phyloP scores from a whole-genome alignment of 441 rosid species.

The Melastoma candidum region DNA sequence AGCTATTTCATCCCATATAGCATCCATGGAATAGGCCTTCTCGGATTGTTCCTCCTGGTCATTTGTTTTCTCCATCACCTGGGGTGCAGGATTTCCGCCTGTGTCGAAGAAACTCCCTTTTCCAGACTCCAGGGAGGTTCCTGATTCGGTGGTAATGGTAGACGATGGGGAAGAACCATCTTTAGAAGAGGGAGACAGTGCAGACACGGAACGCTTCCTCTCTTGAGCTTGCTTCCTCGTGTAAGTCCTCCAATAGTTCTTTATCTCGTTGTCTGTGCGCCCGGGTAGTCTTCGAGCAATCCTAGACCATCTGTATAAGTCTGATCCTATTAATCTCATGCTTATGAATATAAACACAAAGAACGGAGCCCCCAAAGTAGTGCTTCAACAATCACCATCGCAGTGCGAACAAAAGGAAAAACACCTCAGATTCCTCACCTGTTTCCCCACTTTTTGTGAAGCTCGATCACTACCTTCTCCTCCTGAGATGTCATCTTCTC shows the following conservation, averaged over 20 bases:
- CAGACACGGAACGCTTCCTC: conserved; percentile 12
- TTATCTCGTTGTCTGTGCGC: conserved; percentile 88
- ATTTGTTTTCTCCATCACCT: too few relatives aligned
- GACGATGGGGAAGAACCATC: conserved; percentile 7
- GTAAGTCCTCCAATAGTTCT: conserved; percentile 93
- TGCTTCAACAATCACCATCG: too few relatives aligned
- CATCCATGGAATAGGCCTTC: conserved; percentile 65
- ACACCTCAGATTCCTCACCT: conserved; percentile 32
- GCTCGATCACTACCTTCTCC: conserved; percentile 79
- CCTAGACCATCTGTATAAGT: conserved; percentile 71
- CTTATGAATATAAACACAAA: too few relatives aligned
- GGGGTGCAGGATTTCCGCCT: too few relatives aligned
- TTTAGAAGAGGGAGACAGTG: conserved; percentile 8
- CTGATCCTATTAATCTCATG: not conserved
- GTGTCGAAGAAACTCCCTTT: conserved; percentile 8
- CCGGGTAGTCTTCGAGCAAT: conserved; percentile 88
- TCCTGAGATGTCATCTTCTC: conserved; percentile 92
- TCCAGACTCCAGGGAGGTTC: conserved; percentile 2
- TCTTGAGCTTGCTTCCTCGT: conserved; percentile 84
- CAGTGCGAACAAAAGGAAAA: too few relatives aligned
- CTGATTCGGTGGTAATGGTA: conserved; percentile 2
- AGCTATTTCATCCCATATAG: conserved; percentile 80
- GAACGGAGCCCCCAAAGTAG: too few relatives aligned
- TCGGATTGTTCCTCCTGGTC: conserved; percentile 12
- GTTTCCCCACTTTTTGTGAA: conserved; percentile 91